phyloP scores from a whole-genome alignment of 2,329 filamentous ascomycete species.

The Aureobasidium uvarum region DNA sequence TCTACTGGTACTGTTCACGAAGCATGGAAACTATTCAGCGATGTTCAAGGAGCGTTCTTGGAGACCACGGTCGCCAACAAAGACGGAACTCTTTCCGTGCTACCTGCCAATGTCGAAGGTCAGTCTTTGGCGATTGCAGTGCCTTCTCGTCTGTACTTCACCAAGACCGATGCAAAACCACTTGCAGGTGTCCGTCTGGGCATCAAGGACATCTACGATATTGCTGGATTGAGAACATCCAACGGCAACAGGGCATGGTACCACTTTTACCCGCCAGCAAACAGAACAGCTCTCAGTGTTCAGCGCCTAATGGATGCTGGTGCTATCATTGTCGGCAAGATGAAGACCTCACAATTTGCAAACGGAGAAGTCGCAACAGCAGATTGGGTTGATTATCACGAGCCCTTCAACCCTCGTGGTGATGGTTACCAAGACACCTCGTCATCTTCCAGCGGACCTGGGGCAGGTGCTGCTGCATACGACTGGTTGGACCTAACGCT shows the following conservation, averaged over 20 bases:
- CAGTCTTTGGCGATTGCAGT: conserved; percentile 52
- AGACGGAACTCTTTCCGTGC: conserved; percentile 45
- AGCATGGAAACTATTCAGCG: conserved; percentile 52
- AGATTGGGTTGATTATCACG: conserved; percentile 51
- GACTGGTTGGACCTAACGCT: conserved; percentile 52
- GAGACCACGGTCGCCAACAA: conserved; percentile 45
- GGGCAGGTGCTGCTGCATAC: conserved; percentile 48
- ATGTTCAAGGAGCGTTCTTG: conserved; percentile 51
- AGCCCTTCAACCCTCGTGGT: conserved; percentile 46
- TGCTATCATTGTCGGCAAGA: conserved; percentile 51
- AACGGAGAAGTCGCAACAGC: conserved; percentile 50
- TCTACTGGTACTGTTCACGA: conserved; percentile 48
- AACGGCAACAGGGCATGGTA: conserved; percentile 61
- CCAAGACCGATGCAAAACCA: conserved; percentile 53
- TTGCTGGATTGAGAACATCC: conserved; percentile 57
- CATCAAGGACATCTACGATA: conserved; percentile 62
- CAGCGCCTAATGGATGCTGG: conserved; percentile 60
- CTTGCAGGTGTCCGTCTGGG: conserved; percentile 60
- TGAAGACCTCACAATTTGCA: conserved; percentile 48
- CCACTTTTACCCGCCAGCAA: conserved; percentile 50
- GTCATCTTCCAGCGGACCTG: conserved; percentile 50
- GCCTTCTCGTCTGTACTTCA: conserved; percentile 61
- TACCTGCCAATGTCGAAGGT: conserved; percentile 46
- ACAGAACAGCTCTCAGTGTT: conserved; percentile 51
- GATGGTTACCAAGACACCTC: conserved; percentile 49